phyloP scores from a whole-genome alignment of 768 basidiomycete species.

The Suillus bovinus region DNA sequence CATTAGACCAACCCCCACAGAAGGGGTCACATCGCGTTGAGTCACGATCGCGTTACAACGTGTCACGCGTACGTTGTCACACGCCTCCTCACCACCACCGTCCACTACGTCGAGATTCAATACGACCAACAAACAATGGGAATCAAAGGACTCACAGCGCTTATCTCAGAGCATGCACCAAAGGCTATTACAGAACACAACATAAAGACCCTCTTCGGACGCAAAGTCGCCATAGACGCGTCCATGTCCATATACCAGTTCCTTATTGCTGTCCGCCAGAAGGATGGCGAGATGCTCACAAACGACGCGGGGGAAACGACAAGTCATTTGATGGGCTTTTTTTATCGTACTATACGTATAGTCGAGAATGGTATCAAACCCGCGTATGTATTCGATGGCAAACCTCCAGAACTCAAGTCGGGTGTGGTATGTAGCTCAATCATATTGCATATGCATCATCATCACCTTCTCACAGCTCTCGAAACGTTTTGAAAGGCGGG shows the following conservation, averaged over 20 bases:
- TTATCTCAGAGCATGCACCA: constrained; percentile 90
- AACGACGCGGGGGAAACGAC: constrained; percentile 99
- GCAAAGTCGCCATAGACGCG: constrained; percentile 98
- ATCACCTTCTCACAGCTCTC: constrained; percentile 61
- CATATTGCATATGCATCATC: neutral
- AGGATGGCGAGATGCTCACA: constrained; percentile 94
- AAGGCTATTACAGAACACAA: constrained; percentile 85
- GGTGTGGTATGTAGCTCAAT: constrained; percentile 73
- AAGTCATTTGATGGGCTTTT: constrained; percentile 98
- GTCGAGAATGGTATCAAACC: constrained; percentile 99
- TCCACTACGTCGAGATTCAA: constrained; percentile 1
- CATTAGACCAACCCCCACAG: neutral
- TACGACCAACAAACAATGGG: constrained; percentile 53
- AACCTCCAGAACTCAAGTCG: constrained; percentile 95
- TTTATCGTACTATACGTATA: constrained; percentile 96
- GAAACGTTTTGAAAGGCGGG: constrained; percentile 89
- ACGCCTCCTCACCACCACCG: constrained; percentile 2
- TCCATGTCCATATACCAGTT: constrained; percentile 98
- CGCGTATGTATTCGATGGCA: constrained; percentile 97
- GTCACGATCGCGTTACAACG: constrained; percentile 10
- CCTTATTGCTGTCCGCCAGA: constrained; percentile 94
- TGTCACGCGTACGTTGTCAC: constrained; percentile 9
- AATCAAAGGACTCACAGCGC: constrained; percentile 92
- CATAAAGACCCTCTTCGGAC: constrained; percentile 95
- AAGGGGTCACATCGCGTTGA: constrained; percentile 1